A percentile compares a stretch with the other conserved stretches of the same genome.
Conservation (phyloP, 805 yeast genomes). For the Candida michaelii region DNA sequence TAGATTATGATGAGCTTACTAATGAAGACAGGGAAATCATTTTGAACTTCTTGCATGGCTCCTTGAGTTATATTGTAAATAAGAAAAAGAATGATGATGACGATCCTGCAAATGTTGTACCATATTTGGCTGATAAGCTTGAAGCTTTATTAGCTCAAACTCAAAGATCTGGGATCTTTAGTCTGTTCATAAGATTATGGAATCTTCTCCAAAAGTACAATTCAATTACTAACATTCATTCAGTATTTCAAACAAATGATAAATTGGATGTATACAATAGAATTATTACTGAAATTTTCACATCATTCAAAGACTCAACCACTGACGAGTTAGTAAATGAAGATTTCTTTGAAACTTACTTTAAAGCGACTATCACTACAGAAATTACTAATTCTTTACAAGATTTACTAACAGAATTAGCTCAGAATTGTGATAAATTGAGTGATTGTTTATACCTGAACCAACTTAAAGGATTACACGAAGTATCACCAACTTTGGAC, state of each 20-base stretch:
- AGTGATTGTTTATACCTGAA: background rate
- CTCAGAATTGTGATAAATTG: background rate
- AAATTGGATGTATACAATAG: slow-evolving; percentile 2
- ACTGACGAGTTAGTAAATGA: slow-evolving; percentile 1
- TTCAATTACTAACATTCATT: background rate
- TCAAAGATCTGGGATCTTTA: background rate
- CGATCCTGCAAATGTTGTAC: background rate
- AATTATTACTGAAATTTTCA: slow-evolving; percentile 1
- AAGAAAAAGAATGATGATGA: slow-evolving; percentile 21
- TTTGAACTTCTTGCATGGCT: slow-evolving; percentile 43
- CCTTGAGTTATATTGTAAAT: slow-evolving; percentile 27
- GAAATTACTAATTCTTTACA: slow-evolving; percentile 2
- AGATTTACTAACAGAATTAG: background rate
- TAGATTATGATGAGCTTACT: slow-evolving; percentile 22
- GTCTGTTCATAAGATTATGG: slow-evolving; percentile 12
- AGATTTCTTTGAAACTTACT: slow-evolving; percentile 1
- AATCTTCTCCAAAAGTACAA: slow-evolving; percentile 6
- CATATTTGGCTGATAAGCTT: background rate
- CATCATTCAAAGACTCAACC: background rate
- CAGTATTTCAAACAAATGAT: slow-evolving; percentile 5
- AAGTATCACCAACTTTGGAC: background rate
- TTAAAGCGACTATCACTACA: slow-evolving; percentile 1
- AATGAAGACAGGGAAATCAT: slow-evolving; percentile 18
- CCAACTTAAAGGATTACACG: background rate
- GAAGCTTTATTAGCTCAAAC: background rate